phyloP scores from a whole-genome alignment of 2,329 filamentous ascomycete genomes.

The Parasarocladium wereldwijsianum region DNA sequence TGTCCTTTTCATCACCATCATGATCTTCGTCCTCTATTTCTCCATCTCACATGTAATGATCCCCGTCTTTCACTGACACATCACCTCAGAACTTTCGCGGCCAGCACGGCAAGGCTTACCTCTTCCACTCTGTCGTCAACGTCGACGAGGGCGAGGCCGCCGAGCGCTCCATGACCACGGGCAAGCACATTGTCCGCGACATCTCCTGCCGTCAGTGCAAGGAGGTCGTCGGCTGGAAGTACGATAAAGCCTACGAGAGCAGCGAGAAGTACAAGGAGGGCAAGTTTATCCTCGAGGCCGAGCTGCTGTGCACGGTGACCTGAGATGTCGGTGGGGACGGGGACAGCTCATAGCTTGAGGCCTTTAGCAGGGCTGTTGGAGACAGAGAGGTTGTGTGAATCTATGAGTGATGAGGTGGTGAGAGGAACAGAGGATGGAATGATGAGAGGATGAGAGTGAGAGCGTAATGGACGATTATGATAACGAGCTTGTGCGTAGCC shows the following conservation, averaged over 20 bases:
- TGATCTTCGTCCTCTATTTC: background rate
- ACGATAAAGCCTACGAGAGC: conserved; percentile 88
- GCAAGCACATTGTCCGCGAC: conserved; percentile 84
- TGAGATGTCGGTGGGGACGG: too few relatives aligned
- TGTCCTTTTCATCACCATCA: background rate
- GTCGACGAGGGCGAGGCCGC: conserved; percentile 68
- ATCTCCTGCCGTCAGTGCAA: conserved; percentile 85
- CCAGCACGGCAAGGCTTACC: conserved; percentile 94
- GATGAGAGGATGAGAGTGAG: too few relatives aligned
- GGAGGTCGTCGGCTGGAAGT: conserved; percentile 94
- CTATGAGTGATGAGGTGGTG: too few relatives aligned
- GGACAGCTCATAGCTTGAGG: too few relatives aligned
- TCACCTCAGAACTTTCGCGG: conserved; percentile 77
- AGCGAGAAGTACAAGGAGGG: conserved; percentile 98
- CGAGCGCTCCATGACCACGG: conserved; percentile 97
- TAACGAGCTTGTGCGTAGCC: too few relatives aligned
- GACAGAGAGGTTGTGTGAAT: too few relatives aligned
- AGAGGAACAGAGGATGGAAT: too few relatives aligned
- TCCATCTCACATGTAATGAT: background rate
- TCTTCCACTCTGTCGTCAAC: conserved; percentile 92
- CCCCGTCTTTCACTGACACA: background rate
- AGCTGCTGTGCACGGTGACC: conserved; percentile 69
- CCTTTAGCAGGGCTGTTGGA: too few relatives aligned
- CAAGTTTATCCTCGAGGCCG: conserved; percentile 91
- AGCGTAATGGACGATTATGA: too few relatives aligned